Base-by-base conservation (phyloP, 495 filamentous ascomycete genomes). In the Aspergillus hancockii region DNA sequence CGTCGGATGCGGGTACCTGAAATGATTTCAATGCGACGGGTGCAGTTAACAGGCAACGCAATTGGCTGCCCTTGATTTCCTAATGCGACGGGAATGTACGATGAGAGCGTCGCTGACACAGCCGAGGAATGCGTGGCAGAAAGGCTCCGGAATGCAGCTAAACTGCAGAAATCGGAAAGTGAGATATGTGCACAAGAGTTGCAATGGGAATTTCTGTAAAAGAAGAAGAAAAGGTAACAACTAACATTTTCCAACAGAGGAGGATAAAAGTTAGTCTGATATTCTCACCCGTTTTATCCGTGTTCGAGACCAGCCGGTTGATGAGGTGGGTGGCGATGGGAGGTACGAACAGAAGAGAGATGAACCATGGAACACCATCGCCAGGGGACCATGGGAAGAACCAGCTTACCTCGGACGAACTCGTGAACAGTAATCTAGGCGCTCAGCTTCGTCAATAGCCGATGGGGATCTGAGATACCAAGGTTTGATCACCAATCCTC, bases 71-170 rank as follows among this genome's bases (percentile, higher is more conserved):
- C 52, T 54, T 36, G 34, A 41, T 41, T 58, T 32, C 58, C 58
- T 18, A 58, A 66, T 64, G 63, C 63, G 63, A 55, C 45, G 30
- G 12, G 40, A 59, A 36, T 36, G 13, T 10, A 36, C 2, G 45
- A 43, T 25, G 19, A 31, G 41, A 54, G 25, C 18, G 51, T 56
- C 50, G 40, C 57, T 55, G 63, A 63, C 49, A 66, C 49, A 57
- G 46, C 53, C 41, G 64, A 66, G 57, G 63, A 67, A 64, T 68
- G 69, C 21, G 50, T 45, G 52, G 55, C 55, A 43, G 41, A 55
- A 34, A 52, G 34, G 38, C 16, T 41, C 38, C 38, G 38, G 38
- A 41, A 41, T 41, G 38, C 16, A 16, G 38, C 38, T 41, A 14
- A 9, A 52, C 47, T 31, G 47, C 21, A 36, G 30, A 3, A 34